phyloP scores from a whole-genome alignment of 2,329 filamentous ascomycete genomes.

The Fusarium tanahbumbuense region DNA sequence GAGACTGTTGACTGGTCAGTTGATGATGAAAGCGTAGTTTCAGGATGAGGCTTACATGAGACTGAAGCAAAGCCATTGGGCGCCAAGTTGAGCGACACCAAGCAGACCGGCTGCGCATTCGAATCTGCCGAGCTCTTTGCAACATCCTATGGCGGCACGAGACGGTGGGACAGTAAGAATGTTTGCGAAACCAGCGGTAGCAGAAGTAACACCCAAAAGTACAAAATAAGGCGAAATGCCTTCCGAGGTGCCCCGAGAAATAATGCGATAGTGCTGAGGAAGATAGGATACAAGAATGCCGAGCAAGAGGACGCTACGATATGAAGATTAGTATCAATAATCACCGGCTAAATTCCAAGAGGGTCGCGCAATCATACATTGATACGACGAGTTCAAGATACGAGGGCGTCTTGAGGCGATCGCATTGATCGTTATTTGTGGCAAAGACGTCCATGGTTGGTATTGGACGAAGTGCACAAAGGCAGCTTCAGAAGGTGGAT shows the following conservation, averaged over 20 bases:
- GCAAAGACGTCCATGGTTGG: constrained; percentile 46
- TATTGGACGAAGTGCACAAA: constrained; percentile 4
- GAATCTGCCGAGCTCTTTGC: constrained; percentile 80
- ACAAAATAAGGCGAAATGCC: constrained; percentile 97
- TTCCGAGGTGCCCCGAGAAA: constrained; percentile 84
- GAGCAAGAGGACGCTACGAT: constrained; percentile 75
- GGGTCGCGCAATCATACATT: constrained; percentile 57
- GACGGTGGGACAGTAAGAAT: constrained; percentile 90
- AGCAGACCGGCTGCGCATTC: constrained; percentile 88
- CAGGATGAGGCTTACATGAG: constrained; percentile 75
- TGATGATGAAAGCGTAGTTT: constrained; percentile 34
- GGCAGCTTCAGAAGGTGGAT: constrained; percentile 14
- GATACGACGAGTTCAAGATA: constrained; percentile 67
- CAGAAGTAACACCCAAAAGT: constrained; percentile 90
- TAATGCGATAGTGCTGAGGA: constrained; percentile 93
- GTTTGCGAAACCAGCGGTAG: constrained; percentile 89
- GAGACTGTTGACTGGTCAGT: constrained; percentile 66
- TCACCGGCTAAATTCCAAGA: not conserved
- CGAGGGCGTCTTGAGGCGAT: constrained; percentile 63
- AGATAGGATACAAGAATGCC: constrained; percentile 94
- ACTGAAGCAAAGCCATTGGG: constrained; percentile 92
- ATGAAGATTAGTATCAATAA: constrained; percentile 11
- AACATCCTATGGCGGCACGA: constrained; percentile 85
- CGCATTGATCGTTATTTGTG: constrained; percentile 53
- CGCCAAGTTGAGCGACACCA: constrained; percentile 89